Conservation (phyloP, 495 filamentous ascomycete genomes). For the Tuber microsphaerosporum region DNA sequence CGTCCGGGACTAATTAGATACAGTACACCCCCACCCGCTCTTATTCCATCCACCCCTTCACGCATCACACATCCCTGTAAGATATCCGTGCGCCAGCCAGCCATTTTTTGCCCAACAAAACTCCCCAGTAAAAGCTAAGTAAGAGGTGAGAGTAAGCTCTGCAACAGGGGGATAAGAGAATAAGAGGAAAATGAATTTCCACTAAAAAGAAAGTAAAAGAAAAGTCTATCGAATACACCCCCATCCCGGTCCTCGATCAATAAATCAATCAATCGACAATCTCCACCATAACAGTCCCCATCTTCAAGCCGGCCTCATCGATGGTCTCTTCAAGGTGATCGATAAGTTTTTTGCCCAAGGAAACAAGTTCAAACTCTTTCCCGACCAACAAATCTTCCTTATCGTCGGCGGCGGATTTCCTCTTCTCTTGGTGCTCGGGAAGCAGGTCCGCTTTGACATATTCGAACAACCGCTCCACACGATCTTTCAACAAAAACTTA, state of each 20-base stretch:
- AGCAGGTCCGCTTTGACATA: slow-evolving; percentile 84
- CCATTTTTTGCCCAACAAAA: not conserved
- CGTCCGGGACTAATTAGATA: not conserved
- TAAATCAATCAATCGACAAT: slow-evolving; percentile 28
- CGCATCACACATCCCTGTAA: not conserved
- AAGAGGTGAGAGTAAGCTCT: not conserved
- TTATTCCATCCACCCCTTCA: not conserved
- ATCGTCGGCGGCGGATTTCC: not conserved
- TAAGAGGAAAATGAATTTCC: not conserved
- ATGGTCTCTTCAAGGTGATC: slow-evolving; percentile 64
- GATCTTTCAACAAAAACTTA: slow-evolving; percentile 70
- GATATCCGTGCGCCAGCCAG: not conserved
- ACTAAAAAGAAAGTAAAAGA: not conserved
- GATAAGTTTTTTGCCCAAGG: slow-evolving; percentile 72
- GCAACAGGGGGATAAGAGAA: not conserved
- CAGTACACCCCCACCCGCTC: not conserved
- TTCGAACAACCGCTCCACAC: slow-evolving; percentile 78
- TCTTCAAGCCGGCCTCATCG: slow-evolving; percentile 76
- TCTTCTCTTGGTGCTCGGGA: slow-evolving; percentile 59
- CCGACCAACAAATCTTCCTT: not conserved
- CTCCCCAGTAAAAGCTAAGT: not conserved
- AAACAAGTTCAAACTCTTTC: slow-evolving; percentile 69
- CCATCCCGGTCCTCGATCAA: not conserved
- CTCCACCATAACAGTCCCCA: slow-evolving; percentile 88
- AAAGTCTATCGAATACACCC: not conserved